Evolutionary conservation across 306 rosid genomes (phyloP).

Genomic region (Cicer pinnatifidum): DNA sequence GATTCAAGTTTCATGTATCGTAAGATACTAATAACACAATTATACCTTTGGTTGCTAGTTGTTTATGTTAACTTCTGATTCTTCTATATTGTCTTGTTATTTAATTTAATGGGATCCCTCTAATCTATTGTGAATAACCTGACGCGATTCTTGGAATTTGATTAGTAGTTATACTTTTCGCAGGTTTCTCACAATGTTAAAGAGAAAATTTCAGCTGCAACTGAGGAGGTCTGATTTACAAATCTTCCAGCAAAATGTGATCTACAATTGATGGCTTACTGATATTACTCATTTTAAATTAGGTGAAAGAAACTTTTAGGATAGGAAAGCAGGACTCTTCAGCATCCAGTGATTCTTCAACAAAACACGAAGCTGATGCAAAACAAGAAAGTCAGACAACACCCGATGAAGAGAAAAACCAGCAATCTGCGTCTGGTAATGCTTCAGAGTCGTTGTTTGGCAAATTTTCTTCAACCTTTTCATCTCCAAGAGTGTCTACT

Average conservation of each 20-base stretch:
- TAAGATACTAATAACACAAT: background rate
- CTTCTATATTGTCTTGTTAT: slow-evolving; percentile 7
- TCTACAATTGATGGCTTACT: slow-evolving; percentile 29
- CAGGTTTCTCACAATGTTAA: slow-evolving; percentile 83
- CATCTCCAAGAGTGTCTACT: slow-evolving; percentile 65
- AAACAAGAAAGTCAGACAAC: slow-evolving; percentile 55
- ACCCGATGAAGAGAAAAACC: slow-evolving; percentile 52
- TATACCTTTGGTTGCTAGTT: slow-evolving; percentile 6
- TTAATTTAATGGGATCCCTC: slow-evolving; percentile 15
- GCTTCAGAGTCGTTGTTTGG: slow-evolving; percentile 69
- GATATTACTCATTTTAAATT: slow-evolving; percentile 42
- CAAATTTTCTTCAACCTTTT: slow-evolving; percentile 69
- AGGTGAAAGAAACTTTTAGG: slow-evolving; percentile 84
- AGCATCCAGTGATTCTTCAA: slow-evolving; percentile 58
- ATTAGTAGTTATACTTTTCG: slow-evolving; percentile 32
- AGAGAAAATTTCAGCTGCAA: slow-evolving; percentile 83
- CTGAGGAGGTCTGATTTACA: slow-evolving; percentile 71
- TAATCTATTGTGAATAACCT: slow-evolving; percentile 37
- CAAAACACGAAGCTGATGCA: slow-evolving; percentile 53
- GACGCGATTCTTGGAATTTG: slow-evolving; percentile 23
- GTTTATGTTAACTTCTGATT: slow-evolving; percentile 26
- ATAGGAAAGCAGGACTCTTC: slow-evolving; percentile 69
- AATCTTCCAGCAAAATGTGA: slow-evolving; percentile 23
- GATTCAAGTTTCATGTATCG: too few species aligned
- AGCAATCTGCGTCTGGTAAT: slow-evolving; percentile 53